These are phyloP conservation scores for Pythium rishiriense DNA, from an alignment of 352 stramenopile genomes.

Conservation along the genomic window DNA sequence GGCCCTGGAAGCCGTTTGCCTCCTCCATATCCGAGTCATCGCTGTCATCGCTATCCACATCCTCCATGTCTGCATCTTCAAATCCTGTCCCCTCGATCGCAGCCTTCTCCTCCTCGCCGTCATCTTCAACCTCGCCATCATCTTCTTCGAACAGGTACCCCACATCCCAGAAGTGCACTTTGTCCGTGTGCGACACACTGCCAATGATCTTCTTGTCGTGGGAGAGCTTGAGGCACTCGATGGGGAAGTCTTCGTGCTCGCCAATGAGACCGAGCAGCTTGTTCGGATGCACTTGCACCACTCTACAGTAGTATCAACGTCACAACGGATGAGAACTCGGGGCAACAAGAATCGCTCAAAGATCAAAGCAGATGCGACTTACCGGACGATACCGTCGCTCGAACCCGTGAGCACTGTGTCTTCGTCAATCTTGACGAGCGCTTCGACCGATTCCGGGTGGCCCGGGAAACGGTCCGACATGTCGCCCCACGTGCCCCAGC, in stretches of 20 bases:
- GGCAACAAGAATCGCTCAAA: not conserved
- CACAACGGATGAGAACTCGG: not conserved
- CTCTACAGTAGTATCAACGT: conserved; percentile 33
- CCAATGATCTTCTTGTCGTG: conserved; percentile 89
- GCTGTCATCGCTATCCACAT: conserved; percentile 74
- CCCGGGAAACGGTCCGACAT: conserved; percentile 95
- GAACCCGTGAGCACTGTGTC: conserved; percentile 96
- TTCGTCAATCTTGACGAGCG: conserved; percentile 96
- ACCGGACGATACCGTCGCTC: conserved; percentile 94
- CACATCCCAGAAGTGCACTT: conserved; percentile 96
- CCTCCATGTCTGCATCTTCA: conserved; percentile 78
- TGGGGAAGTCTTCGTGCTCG: conserved; percentile 94
- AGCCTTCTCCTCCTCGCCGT: conserved; percentile 45
- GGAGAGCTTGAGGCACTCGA: conserved; percentile 91
- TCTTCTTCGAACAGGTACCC: conserved; percentile 93
- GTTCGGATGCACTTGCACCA: conserved; percentile 95
- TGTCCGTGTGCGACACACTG: conserved; percentile 93
- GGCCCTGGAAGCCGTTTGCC: conserved; percentile 31
- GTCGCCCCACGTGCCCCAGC: conserved; percentile 95
- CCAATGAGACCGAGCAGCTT: conserved; percentile 96
- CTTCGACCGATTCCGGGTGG: conserved; percentile 94
- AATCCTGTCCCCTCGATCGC: conserved; percentile 23
- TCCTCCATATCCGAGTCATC: conserved; percentile 51
- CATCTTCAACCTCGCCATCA: conserved; percentile 65
- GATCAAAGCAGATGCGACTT: conserved; percentile 23